These are phyloP conservation scores for Kwoniella sp. DNA, from an alignment of 768 basidiomycete genomes.

Conservation along the genomic window DNA sequence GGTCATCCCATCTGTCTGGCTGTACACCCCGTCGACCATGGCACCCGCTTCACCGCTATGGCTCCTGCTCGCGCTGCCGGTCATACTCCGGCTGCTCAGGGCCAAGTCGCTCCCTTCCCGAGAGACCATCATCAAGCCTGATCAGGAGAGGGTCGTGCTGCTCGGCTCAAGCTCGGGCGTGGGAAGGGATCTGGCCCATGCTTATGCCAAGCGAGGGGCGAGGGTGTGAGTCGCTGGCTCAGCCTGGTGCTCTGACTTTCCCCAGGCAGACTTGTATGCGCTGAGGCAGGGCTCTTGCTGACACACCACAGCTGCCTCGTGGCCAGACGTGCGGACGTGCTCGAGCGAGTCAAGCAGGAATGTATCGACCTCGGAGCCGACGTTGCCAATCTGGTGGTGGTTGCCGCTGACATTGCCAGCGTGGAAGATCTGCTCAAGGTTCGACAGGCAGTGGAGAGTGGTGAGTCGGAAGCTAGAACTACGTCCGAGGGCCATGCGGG, in stretches of 20 bases:
- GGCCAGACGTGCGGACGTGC: slow-evolving; percentile 59
- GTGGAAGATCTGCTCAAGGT: slow-evolving; percentile 65
- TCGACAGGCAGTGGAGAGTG: slow-evolving; percentile 56
- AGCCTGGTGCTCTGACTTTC: too few relatives aligned
- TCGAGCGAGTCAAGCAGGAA: slow-evolving; percentile 62
- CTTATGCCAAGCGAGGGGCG: slow-evolving; percentile 72
- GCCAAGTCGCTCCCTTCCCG: slow-evolving; percentile 19
- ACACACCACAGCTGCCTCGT: slow-evolving; percentile 59
- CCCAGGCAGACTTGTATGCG: too few relatives aligned
- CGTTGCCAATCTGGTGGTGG: slow-evolving; percentile 52
- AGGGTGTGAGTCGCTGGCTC: slow-evolving; percentile 44
- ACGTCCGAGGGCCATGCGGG: neutral
- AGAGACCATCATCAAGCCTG: slow-evolving; percentile 35
- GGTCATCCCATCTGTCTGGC: too few relatives aligned
- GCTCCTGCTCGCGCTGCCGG: too few relatives aligned
- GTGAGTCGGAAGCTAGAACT: slow-evolving; percentile 52
- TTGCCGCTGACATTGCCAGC: slow-evolving; percentile 63
- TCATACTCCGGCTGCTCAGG: slow-evolving; percentile 21
- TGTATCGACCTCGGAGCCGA: slow-evolving; percentile 18
- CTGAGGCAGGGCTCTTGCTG: neutral
- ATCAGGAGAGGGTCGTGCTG: slow-evolving; percentile 68
- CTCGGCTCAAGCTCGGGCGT: slow-evolving; percentile 82
- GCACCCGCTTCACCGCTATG: too few relatives aligned
- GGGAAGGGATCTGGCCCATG: slow-evolving; percentile 64
- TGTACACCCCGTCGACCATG: too few relatives aligned